Percentiles rank a stretch among this genome's conserved stretches.
phyloP scores from a whole-genome alignment of 805 yeast species.

The Pichia scutulata region DNA sequence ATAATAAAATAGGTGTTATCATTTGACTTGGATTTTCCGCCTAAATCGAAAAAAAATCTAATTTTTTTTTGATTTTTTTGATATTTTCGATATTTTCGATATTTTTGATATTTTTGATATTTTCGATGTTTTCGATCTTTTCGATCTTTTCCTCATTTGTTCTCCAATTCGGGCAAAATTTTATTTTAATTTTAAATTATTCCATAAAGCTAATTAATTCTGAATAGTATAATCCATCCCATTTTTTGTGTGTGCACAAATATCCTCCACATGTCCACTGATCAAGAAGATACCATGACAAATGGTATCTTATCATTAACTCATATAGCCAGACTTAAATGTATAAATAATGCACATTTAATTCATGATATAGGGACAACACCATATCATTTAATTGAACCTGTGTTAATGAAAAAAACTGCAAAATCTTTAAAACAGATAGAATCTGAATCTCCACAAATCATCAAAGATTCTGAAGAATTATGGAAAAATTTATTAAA shows the following conservation, averaged over 20 bases:
- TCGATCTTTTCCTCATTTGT: neutral
- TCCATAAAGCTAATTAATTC: too few species aligned
- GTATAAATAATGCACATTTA: conserved; percentile 25
- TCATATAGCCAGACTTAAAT: conserved; percentile 23
- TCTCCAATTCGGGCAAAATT: neutral
- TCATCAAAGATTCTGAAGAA: conserved; percentile 35
- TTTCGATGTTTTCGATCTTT: too few species aligned
- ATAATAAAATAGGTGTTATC: too few species aligned
- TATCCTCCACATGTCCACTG: neutral
- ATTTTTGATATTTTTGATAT: neutral
- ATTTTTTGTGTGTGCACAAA: too few species aligned
- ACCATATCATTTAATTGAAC: conserved; percentile 40
- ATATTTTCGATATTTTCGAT: too few species aligned
- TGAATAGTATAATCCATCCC: too few species aligned
- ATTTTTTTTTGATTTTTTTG: too few species aligned
- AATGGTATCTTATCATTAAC: conserved; percentile 21
- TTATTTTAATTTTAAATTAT: too few species aligned
- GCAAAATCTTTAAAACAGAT: conserved; percentile 35
- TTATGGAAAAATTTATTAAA: conserved; percentile 39
- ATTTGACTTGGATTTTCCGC: too few species aligned
- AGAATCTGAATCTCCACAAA: conserved; percentile 36
- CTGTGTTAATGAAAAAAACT: conserved; percentile 37
- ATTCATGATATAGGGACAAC: conserved; percentile 28
- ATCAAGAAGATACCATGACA: neutral
- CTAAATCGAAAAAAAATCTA: too few species aligned